These are phyloP conservation scores for Byssothecium circinans DNA, from an alignment of 2,329 filamentous ascomycete genomes.

Conservation along the genomic window DNA sequence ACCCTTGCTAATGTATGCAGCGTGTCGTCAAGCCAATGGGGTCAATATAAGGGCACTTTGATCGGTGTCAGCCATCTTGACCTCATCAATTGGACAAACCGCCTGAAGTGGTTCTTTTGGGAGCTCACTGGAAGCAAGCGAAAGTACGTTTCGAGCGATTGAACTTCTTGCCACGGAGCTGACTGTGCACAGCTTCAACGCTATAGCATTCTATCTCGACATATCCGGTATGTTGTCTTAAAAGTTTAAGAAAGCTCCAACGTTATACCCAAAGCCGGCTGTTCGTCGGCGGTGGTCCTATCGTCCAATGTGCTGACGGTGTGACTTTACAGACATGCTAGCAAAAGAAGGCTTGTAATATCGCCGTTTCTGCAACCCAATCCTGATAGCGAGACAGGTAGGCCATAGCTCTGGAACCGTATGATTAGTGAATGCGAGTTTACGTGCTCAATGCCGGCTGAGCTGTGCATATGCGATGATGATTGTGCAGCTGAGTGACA, in stretches of 20 bases:
- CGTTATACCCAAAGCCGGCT: too few species aligned
- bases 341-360: slow-evolving; percentile 40
- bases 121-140: slow-evolving; percentile 58
- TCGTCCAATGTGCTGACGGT: background rate
- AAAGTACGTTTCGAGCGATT: slow-evolving; percentile 45
- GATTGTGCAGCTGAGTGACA: slow-evolving; percentile 4
- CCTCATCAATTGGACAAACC: slow-evolving; percentile 68
- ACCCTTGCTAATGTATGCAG: slow-evolving; percentile 25
- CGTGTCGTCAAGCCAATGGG: slow-evolving; percentile 62
- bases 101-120: slow-evolving; percentile 61
- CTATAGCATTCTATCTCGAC: slow-evolving; percentile 65
- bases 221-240: slow-evolving; percentile 57
- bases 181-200: slow-evolving; percentile 59
- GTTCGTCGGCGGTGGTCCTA: slow-evolving; percentile 1
- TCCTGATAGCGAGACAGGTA: background rate
- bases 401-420: background rate
- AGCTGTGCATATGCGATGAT: slow-evolving; percentile 11
- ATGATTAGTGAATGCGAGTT: slow-evolving; percentile 3
- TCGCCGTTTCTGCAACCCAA: slow-evolving; percentile 9
- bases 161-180: slow-evolving; percentile 2
- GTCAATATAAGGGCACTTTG: slow-evolving; percentile 64
- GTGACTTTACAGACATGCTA: slow-evolving; percentile 37
- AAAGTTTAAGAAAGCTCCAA: too few species aligned
- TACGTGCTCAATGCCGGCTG: slow-evolving; percentile 15
- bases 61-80: slow-evolving; percentile 66